phyloP scores from a whole-genome alignment of 2,329 filamentous ascomycete species.

The Aspergillus cejpii region DNA sequence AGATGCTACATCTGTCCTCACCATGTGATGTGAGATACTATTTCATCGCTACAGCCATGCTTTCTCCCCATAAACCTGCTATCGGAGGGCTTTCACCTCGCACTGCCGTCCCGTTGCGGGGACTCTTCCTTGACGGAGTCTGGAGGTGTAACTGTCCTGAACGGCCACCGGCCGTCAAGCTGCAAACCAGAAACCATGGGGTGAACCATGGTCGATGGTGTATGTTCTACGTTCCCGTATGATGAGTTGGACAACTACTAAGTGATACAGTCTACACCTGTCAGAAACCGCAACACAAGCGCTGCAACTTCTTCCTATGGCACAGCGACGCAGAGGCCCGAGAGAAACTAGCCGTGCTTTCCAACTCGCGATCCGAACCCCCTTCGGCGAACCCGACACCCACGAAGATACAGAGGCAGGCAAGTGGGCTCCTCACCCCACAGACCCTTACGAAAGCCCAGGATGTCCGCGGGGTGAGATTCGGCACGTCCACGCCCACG shows the following conservation, averaged over 20 bases:
- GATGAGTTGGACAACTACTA: too few relatives aligned
- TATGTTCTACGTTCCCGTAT: slow-evolving; percentile 19
- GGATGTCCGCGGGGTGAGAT: neutral
- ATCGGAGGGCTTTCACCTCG: slow-evolving; percentile 14
- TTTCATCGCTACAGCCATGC: slow-evolving; percentile 12
- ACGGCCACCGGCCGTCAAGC: slow-evolving; percentile 48
- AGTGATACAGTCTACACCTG: slow-evolving; percentile 49
- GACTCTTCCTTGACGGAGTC: slow-evolving; percentile 39
- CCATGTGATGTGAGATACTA: neutral
- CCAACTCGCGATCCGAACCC: slow-evolving; percentile 46
- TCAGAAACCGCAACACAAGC: slow-evolving; percentile 43
- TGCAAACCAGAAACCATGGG: slow-evolving; percentile 53
- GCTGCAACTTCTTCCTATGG: slow-evolving; percentile 58
- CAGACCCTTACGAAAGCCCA: slow-evolving; percentile 21
- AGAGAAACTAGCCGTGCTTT: slow-evolving; percentile 45
- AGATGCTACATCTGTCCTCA: neutral
- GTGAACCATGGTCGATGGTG: slow-evolving; percentile 52
- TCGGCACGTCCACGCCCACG: neutral
- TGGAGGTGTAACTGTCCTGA: slow-evolving; percentile 54
- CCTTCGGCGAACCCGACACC: slow-evolving; percentile 21
- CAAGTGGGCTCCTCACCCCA: slow-evolving; percentile 30
- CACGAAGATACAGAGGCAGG: slow-evolving; percentile 8
- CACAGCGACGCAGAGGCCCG: slow-evolving; percentile 51
- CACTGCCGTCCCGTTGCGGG: slow-evolving; percentile 24
- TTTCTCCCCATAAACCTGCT: slow-evolving; percentile 18